phyloP scores from a whole-genome alignment of 345 rosid genomes.

The Acer campestre region DNA sequence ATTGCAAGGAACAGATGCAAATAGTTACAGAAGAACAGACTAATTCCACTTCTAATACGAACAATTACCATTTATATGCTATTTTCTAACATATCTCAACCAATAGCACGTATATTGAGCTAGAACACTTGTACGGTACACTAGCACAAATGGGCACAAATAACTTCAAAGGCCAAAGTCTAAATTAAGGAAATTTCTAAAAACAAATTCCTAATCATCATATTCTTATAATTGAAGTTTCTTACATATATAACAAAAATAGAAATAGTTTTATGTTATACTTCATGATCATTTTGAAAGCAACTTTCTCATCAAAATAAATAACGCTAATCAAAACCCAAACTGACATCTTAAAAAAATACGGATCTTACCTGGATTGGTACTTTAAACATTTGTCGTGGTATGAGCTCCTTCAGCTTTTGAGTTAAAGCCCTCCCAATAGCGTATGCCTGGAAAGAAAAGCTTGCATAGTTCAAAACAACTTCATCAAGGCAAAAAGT shows the following conservation, averaged over 20 bases:
- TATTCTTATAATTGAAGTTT: neutral
- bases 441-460: slow-evolving; percentile 75
- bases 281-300: neutral
- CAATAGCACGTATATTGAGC: neutral
- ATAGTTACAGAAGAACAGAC: neutral
- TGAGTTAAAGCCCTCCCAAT: slow-evolving; percentile 97
- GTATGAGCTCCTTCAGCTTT: slow-evolving; percentile 96
- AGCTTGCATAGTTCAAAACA: slow-evolving; percentile 16
- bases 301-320: neutral
- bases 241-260: neutral
- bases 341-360: slow-evolving; percentile 3
- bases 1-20: neutral
- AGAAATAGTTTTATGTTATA: neutral
- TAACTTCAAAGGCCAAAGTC: neutral
- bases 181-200: neutral
- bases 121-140: neutral
- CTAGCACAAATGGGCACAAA: neutral
- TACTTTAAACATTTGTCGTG: slow-evolving; percentile 96
- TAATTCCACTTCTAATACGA: neutral
- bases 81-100: neutral
- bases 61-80: neutral
- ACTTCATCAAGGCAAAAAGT: neutral
- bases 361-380: slow-evolving; percentile 80
- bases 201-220: neutral
- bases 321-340: neutral